phyloP scores from a whole-genome alignment of 2,329 filamentous ascomycete genomes.

The Pseudocercospora fuligena region DNA sequence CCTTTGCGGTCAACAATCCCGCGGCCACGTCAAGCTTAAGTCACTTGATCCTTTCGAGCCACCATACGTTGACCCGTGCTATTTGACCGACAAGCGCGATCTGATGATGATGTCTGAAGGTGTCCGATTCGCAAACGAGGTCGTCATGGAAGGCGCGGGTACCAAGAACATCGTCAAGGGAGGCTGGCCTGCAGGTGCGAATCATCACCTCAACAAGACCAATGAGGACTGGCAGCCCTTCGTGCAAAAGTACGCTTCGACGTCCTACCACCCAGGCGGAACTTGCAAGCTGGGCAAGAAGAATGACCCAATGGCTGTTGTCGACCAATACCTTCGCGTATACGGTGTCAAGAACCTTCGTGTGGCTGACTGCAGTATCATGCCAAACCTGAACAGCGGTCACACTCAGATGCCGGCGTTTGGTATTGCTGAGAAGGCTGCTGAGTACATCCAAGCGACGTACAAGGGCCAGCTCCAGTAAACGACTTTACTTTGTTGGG shows the following conservation, averaged over 20 bases:
- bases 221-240: constrained; percentile 64
- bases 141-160: constrained; percentile 61
- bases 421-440: constrained; percentile 60
- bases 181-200: constrained; percentile 59
- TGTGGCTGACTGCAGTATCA: constrained; percentile 59
- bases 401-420: constrained; percentile 65
- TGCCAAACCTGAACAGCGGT: constrained; percentile 57
- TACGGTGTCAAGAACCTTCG: constrained; percentile 58
- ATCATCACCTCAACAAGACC: constrained; percentile 58
- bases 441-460: constrained; percentile 26
- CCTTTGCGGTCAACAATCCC: constrained; percentile 62
- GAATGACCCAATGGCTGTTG: constrained; percentile 55
- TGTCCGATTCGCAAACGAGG: constrained; percentile 64
- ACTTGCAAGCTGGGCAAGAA: constrained; percentile 62
- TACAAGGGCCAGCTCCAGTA: background rate
- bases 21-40: constrained; percentile 60
- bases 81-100: constrained; percentile 62
- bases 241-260: constrained; percentile 59
- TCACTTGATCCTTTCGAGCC: constrained; percentile 55
- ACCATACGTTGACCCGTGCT: constrained; percentile 64
- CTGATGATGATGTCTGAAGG: constrained; percentile 64
- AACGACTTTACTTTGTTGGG: background rate
- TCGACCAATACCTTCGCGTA: constrained; percentile 60
- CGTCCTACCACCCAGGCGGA: constrained; percentile 57
- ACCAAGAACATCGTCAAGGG: constrained; percentile 65